Base-by-base conservation (phyloP, 352 stramenopile species). In the Blastocystis sp. region DNA sequence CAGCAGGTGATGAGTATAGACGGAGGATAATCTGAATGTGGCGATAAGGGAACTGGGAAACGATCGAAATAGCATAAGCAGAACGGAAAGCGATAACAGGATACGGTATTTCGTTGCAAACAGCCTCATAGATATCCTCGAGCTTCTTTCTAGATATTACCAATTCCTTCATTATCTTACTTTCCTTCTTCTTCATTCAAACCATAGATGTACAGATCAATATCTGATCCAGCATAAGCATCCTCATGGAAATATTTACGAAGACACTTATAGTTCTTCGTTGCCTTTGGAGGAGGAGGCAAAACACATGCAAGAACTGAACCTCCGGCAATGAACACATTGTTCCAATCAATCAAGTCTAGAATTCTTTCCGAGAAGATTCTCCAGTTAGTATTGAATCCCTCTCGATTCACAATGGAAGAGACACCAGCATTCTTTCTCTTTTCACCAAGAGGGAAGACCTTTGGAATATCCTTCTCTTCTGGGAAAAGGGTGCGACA, bases 131-230 rank as follows among this genome's bases (percentile, higher is more conserved):
- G 43, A 91, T 91, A n/a, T 90, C 61, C 21, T 88, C 42, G 27
- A 91, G 42, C 66, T 91, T 91, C 35, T 87, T 67, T 37, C 77
- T 87, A 87, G 11, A 29, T 2, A 11, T 87, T 4, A 87, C 54
- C 0, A 56, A 16, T n/a, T 16, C 14, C 11, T n/a, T 24, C 3
- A 14, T 32, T 14, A n/a, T 21, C 43, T 51, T 61, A 39, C 56
- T 89, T 88, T 24, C 88, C 89, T 51, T 90, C 35, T 51, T 90
- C 88, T 42, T 80, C 77, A 11, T 61, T 91, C 14, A 91, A 43
- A 58, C 83, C 89, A 65, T 91, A 89, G 19, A 91, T 42, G 56
- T 90, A 91, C 16, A 91, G 66, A 88, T 91, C 89, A 29, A 91
- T 78, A 54, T 91, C 89, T 11, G 86, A 89, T 42, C 74, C 88